Percentiles rank a stretch among this genome's conserved stretches.
These are phyloP conservation scores for Barnettozyma californica DNA, from an alignment of 805 yeast genomes.

Conservation along the genomic window DNA sequence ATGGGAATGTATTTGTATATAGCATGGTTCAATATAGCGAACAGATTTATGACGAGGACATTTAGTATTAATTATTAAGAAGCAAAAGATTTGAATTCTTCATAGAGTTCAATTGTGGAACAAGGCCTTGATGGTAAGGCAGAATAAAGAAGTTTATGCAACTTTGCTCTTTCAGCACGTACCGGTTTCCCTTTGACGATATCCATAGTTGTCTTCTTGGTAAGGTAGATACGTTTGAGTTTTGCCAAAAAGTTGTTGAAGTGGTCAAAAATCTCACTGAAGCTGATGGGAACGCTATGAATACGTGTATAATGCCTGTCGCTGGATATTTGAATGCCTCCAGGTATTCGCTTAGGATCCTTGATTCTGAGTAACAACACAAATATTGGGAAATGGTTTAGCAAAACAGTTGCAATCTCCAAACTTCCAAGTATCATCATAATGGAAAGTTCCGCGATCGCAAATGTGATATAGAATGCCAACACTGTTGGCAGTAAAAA, in stretches of 20 bases:
- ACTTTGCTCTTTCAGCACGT: constrained; percentile 39
- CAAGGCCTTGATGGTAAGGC: constrained; percentile 37
- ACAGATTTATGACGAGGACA: background rate
- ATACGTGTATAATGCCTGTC: constrained; percentile 26
- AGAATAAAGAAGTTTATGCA: constrained; percentile 49
- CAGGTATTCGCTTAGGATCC: constrained; percentile 66
- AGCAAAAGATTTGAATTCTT: constrained; percentile 4
- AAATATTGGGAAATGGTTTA: constrained; percentile 86
- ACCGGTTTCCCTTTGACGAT: constrained; percentile 40
- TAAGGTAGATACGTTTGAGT: constrained; percentile 38
- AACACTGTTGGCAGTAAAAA: constrained; percentile 82
- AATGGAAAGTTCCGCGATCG: constrained; percentile 48
- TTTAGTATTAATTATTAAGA: background rate
- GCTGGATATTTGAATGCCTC: constrained; percentile 40
- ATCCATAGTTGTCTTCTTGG: constrained; percentile 34
- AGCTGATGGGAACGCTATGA: constrained; percentile 39
- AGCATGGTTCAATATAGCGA: constrained; percentile 2
- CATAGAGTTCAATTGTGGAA: constrained; percentile 3
- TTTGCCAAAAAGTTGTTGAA: constrained; percentile 37
- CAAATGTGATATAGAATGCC: constrained; percentile 78
- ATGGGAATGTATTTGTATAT: constrained; percentile 9
- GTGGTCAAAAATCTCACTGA: constrained; percentile 43
- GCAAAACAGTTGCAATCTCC: constrained; percentile 54
- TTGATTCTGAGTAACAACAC: constrained; percentile 73
- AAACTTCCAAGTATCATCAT: constrained; percentile 44